Base-by-base conservation (phyloP, 2,329 filamentous ascomycete species). In the Rutstroemia sp. region DNA sequence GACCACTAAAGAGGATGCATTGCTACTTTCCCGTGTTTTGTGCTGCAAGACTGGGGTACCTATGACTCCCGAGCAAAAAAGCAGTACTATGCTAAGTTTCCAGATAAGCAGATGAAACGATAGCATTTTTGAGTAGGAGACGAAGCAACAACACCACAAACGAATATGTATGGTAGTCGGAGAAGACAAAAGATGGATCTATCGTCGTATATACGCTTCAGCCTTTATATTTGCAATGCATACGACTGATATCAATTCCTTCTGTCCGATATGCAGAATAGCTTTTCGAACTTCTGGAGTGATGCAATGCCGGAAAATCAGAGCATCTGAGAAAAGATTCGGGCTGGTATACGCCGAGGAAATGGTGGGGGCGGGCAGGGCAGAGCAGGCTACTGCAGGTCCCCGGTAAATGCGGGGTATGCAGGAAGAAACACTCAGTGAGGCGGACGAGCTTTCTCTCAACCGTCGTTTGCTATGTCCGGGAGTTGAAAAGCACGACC, bases 1-100 rank as follows among this genome's bases (percentile, higher is more conserved):
- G 21, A 78, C 74, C 2, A 37, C 17, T 17, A 34, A 42, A 19
- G 53, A 44, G n/a, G 52, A 50, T 25, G 19, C 16, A 38, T 38
- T 37, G 4, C 8, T 25, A 23, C n/a, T 44, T 55, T 50, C 46
- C 2, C 25, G 46, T 14, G 48, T 17, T 2, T 42, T 17, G 5
- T 27, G 30, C 14, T 42, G 38, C 3, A 21, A 19, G 39, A 12
- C 41, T 5, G 14, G 21, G 7, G 10, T 34, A 3, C 17, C 27
- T 45, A 30, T 48, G 6, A 44, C 37, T 10, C 25, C 5, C 12
- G 25, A 50, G 27, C 25, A 50, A 21, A 10, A 27, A 14, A 16
- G 12, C n/a, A 25, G 21, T 30, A 30, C 10, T 34, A 34, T 34
- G 30, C 10, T 34, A 12, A 34, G 30, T 34, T 34, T 12, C 2